Conservation (phyloP, 2,329 filamentous ascomycete genomes). For the Coniochaeta sp. region DNA sequence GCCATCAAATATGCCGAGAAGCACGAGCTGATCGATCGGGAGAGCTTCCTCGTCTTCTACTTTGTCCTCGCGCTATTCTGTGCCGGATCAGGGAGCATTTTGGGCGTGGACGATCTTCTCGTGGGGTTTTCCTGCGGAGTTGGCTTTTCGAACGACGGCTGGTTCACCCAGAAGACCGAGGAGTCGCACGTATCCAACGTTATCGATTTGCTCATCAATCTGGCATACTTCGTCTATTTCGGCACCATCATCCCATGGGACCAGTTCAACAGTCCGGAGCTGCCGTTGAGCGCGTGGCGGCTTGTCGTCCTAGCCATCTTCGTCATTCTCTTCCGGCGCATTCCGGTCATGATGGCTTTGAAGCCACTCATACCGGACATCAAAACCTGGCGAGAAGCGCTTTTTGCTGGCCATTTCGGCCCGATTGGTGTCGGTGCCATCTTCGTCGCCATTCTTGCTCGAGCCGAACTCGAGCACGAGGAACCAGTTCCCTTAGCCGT, state of each 20-base stretch:
- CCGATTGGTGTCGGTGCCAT: slow-evolving; percentile 96
- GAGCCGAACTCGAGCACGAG: slow-evolving; percentile 80
- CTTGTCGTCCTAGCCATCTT: slow-evolving; percentile 90
- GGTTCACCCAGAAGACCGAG: slow-evolving; percentile 97
- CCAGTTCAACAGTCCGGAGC: slow-evolving; percentile 67
- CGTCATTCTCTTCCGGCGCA: slow-evolving; percentile 90
- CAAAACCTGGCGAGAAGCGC: slow-evolving; percentile 94
- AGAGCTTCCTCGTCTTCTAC: slow-evolving; percentile 98
- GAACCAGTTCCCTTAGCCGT: slow-evolving; percentile 65
- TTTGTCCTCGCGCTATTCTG: slow-evolving; percentile 95
- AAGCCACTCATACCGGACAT: slow-evolving; percentile 94
- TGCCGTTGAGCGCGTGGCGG: slow-evolving; percentile 80
- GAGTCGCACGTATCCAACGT: slow-evolving; percentile 99
- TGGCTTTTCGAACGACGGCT: slow-evolving; percentile 98
- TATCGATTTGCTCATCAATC: slow-evolving; percentile 92
- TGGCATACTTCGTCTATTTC: slow-evolving; percentile 97
- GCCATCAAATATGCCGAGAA: slow-evolving; percentile 84
- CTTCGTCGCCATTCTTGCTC: slow-evolving; percentile 86
- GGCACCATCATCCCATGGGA: slow-evolving; percentile 96
- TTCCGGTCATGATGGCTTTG: slow-evolving; percentile 85
- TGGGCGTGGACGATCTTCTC: slow-evolving; percentile 88
- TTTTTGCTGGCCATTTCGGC: slow-evolving; percentile 96
- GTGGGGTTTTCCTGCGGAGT: slow-evolving; percentile 94
- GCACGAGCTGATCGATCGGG: slow-evolving; percentile 80
- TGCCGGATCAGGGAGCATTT: slow-evolving; percentile 82